Evolutionary conservation across 148 eudicot genomes (phyloP).

Genomic region (Rhododendron ovatum): DNA sequence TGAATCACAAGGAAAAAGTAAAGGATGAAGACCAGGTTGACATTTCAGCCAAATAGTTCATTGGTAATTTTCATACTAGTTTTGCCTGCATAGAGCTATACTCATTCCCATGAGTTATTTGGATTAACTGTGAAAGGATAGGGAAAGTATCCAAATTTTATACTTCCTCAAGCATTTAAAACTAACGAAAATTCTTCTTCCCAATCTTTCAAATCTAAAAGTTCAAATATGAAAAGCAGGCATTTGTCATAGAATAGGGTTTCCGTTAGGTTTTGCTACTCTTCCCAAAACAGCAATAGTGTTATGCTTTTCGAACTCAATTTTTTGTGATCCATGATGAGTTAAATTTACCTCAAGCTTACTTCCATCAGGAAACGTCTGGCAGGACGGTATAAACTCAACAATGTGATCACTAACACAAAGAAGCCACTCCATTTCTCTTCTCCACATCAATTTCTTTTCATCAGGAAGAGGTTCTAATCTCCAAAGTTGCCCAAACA

Average conservation of each 20-base stretch:
- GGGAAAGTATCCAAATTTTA: not conserved
- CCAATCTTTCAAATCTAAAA: not conserved
- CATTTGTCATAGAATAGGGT: not conserved
- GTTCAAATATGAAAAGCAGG: not conserved
- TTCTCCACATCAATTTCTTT: conserved; percentile 58
- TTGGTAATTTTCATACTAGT: not conserved
- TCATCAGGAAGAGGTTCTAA: conserved; percentile 47
- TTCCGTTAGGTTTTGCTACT: not conserved
- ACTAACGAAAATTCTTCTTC: too few species aligned
- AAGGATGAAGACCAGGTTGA: not conserved
- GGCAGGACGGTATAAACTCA: conserved; percentile 51
- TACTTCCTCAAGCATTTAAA: not conserved
- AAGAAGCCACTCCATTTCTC: conserved; percentile 69
- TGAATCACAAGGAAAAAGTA: conserved; percentile 19
- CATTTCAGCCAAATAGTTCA: not conserved
- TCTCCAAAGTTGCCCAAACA: conserved; percentile 66
- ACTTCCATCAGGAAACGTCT: conserved; percentile 49
- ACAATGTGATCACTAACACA: conserved; percentile 58
- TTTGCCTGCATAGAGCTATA: not conserved
- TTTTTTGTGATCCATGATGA: not conserved
- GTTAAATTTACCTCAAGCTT: conserved; percentile 44
- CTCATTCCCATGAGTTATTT: not conserved
- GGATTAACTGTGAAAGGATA: not conserved
- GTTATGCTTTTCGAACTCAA: not conserved
- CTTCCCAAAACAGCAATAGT: not conserved